A percentile compares a stretch with the other conserved stretches of the same genome.
These are phyloP conservation scores for Eucalyptus pauciflora DNA, from an alignment of 345 rosid species.

Conservation along the genomic window DNA sequence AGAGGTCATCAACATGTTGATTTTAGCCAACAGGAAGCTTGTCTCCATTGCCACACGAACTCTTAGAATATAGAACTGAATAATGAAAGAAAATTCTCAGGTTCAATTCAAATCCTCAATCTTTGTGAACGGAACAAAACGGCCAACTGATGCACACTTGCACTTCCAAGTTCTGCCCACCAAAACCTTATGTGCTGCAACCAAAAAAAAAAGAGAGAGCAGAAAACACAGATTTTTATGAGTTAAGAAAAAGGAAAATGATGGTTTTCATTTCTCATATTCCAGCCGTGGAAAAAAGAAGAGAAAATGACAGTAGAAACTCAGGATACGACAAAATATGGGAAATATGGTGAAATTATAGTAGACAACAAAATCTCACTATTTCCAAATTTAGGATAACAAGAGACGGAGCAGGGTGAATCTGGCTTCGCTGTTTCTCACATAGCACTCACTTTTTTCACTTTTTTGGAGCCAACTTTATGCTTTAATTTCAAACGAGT, in stretches of 20 bases:
- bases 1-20: neutral
- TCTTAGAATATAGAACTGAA: neutral
- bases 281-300: neutral
- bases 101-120: neutral
- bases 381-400: neutral
- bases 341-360: neutral
- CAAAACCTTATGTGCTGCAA: neutral
- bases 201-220: rapidly evolving
- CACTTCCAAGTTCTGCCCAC: neutral
- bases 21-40: neutral
- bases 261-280: neutral
- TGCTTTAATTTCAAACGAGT: neutral
- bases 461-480: neutral
- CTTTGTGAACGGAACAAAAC: neutral
- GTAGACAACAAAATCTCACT: neutral
- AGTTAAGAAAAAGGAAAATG: neutral
- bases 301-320: neutral
- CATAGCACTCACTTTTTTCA: neutral
- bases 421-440: neutral
- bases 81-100: neutral
- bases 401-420: neutral
- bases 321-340: neutral
- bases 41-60: neutral
- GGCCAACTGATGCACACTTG: neutral
- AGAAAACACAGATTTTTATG: neutral